Base-by-base conservation (phyloP, 768 basidiomycete genomes). In the Russula abietina region DNA sequence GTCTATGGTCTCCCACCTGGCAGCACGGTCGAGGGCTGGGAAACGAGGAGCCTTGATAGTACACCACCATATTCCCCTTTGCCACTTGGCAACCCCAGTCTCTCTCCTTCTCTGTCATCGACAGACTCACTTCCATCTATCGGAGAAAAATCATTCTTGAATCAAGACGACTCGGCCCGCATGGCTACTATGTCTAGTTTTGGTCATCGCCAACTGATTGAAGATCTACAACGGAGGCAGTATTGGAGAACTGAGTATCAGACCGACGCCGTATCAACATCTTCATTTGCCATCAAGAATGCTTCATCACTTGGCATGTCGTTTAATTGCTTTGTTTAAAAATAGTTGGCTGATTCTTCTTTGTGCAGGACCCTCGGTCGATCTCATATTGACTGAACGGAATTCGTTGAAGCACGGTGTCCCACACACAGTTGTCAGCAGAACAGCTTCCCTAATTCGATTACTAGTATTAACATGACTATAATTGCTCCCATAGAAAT, bases 221-320 rank as follows among this genome's bases (percentile, higher is more conserved):
- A 91, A 70, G 79, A 78, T 9, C 72, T 93, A 28, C 81, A 80
- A 65, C 72, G 76, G 4, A 77, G 75, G 56, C 91, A 93, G 67
- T 91, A 91, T 69, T 93, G 91, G 91, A 79, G 81, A 65, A 73
- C 80, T 2, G 83, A 81, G 28, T 90, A 87, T 87, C 75, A 75
- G 55, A 77, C 77, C 1, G 80, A 82, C 66, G 75, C 75, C 26
- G 71, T 77, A 65, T 60, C 76, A 14, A 71, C 70, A 17, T 73
- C 74, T 24, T 73, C 73, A 4, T 90, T 92, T 68, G 75, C 86
- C 69, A 72, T 91, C 22, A 83, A 84, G 0, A 83, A 89, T 69
- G 82, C 87, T 10, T 91, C 89, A 2, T 87, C 89, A 2, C 74
- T 93, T 39, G 89, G 89, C 84, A 69, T 45, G 75, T 43, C 54